Percentiles rank a stretch among this genome's conserved stretches.
These are phyloP conservation scores for Candolleomyces eurysporus DNA, from an alignment of 768 basidiomycete species.

Conservation along the genomic window DNA sequence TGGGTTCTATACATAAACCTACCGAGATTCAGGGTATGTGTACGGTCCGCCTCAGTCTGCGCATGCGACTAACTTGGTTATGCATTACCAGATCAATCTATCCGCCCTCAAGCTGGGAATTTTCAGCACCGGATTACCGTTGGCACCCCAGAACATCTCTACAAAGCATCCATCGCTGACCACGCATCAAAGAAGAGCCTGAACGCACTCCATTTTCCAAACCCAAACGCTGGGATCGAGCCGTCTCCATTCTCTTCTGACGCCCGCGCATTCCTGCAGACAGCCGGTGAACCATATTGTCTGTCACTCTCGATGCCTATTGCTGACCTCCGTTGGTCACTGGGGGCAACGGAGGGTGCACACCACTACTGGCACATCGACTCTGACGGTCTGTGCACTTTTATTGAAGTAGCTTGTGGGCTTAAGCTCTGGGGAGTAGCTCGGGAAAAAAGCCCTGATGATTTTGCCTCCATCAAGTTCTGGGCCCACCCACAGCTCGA, in stretches of 20 bases:
- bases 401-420: slow-evolving; percentile 6
- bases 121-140: no score
- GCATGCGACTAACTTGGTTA: no score
- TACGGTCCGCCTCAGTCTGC: no score
- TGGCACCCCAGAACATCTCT: no score
- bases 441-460: background rate
- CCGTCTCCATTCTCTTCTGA: background rate
- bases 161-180: no score
- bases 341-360: slow-evolving; percentile 12
- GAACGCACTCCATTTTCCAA: slow-evolving; percentile 43
- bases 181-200: slow-evolving; percentile 19
- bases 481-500: background rate
- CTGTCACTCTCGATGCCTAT: background rate
- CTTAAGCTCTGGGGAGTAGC: slow-evolving; percentile 16
- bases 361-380: slow-evolving; percentile 17
- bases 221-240: slow-evolving; percentile 16
- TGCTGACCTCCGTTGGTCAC: slow-evolving; percentile 15
- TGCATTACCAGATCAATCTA: no score
- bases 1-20: no score
- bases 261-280: background rate
- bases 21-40: no score
- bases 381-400: slow-evolving; percentile 13
- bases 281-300: background rate
- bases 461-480: background rate
- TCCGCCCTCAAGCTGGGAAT: no score